phyloP scores from a whole-genome alignment of 148 eudicot species.

The Persicaria tinctoria region DNA sequence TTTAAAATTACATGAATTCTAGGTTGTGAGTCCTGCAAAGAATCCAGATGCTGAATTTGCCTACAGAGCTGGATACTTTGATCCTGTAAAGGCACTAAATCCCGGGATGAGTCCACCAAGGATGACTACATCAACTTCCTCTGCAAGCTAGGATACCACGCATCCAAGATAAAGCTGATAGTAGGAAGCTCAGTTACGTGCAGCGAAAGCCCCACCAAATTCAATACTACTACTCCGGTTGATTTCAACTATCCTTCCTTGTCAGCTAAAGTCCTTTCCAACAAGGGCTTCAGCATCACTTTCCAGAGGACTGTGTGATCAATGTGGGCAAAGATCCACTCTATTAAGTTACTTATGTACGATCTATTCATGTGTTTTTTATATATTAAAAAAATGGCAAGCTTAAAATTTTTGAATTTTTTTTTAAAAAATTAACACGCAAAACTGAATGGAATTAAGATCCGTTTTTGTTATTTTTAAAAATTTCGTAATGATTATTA shows the following conservation, averaged over 20 bases:
- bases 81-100: constrained; percentile 35
- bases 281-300: constrained; percentile 6
- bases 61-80: constrained; percentile 56
- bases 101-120: constrained; percentile 37
- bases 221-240: neutral
- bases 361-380: too few species aligned
- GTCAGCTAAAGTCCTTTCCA: constrained; percentile 12
- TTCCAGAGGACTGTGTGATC: constrained; percentile 40
- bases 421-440: too few species aligned
- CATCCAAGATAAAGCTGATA: neutral
- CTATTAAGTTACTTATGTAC: too few species aligned
- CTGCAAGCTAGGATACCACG: constrained; percentile 26
- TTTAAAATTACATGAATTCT: too few species aligned
- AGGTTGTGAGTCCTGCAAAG: too few species aligned
- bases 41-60: constrained; percentile 39
- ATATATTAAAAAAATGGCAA: too few species aligned
- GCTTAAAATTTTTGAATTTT: too few species aligned
- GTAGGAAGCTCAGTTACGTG: constrained; percentile 17
- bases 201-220: neutral
- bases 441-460: too few species aligned
- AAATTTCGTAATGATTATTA: too few species aligned
- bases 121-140: constrained; percentile 34
- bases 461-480: too few species aligned
- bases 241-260: constrained; percentile 60
- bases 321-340: constrained; percentile 23